Percentiles rank a stretch among this genome's conserved stretches.
Conservation (phyloP, 2,329 filamentous ascomycete genomes). For the Aspergillus hiratsukae region DNA sequence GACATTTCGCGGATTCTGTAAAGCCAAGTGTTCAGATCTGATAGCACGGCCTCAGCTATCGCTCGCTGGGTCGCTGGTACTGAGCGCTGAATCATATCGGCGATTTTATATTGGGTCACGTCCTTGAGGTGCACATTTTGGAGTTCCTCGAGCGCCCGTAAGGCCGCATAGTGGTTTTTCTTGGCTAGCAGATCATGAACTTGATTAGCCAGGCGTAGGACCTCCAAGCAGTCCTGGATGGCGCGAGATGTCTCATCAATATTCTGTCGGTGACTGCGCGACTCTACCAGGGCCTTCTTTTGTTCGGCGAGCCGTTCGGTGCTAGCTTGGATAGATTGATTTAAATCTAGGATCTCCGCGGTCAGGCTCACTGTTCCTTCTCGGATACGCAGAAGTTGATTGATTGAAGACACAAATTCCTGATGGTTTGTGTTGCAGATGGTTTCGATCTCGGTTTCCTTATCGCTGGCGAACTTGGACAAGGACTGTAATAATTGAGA, state of each 20-base stretch:
- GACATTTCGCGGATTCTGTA: constrained; percentile 93
- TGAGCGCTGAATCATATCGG: constrained; percentile 91
- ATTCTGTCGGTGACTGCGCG: constrained; percentile 85
- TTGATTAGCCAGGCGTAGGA: constrained; percentile 87
- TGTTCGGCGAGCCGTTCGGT: constrained; percentile 92
- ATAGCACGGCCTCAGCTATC: constrained; percentile 96
- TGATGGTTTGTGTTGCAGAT: constrained; percentile 96
- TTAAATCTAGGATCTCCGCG: constrained; percentile 83
- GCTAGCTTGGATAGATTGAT: constrained; percentile 90
- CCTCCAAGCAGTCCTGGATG: constrained; percentile 84
- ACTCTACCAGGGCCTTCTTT: constrained; percentile 91
- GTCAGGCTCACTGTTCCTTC: constrained; percentile 87
- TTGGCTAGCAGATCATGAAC: constrained; percentile 86
- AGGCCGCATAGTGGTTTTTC: constrained; percentile 91
- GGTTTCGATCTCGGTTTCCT: constrained; percentile 85
- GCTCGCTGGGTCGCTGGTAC: constrained; percentile 88
- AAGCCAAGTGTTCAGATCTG: constrained; percentile 93
- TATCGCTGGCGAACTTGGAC: constrained; percentile 75
- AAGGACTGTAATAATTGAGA: constrained; percentile 71
- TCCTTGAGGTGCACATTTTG: constrained; percentile 95
- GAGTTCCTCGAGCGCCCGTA: constrained; percentile 89
- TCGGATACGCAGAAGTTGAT: constrained; percentile 85
- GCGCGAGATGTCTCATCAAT: constrained; percentile 89
- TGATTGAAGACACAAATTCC: constrained; percentile 90
- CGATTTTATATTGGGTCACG: constrained; percentile 89